These are phyloP conservation scores for Aphanomyces stellatus DNA, from an alignment of 352 stramenopile genomes.

Conservation along the genomic window DNA sequence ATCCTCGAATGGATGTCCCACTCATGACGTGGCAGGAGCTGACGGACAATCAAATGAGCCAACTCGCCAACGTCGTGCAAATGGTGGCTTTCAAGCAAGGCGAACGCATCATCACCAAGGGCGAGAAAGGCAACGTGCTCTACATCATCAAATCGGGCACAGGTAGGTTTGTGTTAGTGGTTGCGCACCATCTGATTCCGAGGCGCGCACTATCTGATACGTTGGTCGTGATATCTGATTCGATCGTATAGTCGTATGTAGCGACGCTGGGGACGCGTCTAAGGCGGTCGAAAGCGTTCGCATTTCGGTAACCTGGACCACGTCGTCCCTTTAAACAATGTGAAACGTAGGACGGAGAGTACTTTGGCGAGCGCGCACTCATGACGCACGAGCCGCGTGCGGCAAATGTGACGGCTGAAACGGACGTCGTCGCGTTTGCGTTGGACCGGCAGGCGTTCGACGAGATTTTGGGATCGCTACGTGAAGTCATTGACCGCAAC, in stretches of 20 bases:
- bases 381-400: slow-evolving; percentile 82
- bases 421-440: slow-evolving; percentile 58
- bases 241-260: slow-evolving; percentile 33
- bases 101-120: slow-evolving; percentile 79
- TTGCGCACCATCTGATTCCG: too few relatives aligned
- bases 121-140: slow-evolving; percentile 64
- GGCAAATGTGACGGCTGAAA: slow-evolving; percentile 81
- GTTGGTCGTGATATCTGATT: neutral
- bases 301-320: slow-evolving; percentile 7
- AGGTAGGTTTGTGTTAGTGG: slow-evolving; percentile 20
- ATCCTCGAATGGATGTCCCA: too few relatives aligned
- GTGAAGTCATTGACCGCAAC: slow-evolving; percentile 87
- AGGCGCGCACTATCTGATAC: too few relatives aligned
- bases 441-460: slow-evolving; percentile 92
- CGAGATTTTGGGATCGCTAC: slow-evolving; percentile 84
- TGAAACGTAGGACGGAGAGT: slow-evolving; percentile 64
- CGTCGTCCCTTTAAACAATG: neutral
- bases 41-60: slow-evolving; percentile 47
- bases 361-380: slow-evolving; percentile 90
- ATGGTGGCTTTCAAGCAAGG: slow-evolving; percentile 55
- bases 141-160: slow-evolving; percentile 81
- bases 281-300: slow-evolving; percentile 7
- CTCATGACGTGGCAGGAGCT: slow-evolving; percentile 22
- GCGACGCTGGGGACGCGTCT: slow-evolving; percentile 42
- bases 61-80: slow-evolving; percentile 53